phyloP scores from a whole-genome alignment of 176 grass and related monocot species.

The Carex pumila region DNA sequence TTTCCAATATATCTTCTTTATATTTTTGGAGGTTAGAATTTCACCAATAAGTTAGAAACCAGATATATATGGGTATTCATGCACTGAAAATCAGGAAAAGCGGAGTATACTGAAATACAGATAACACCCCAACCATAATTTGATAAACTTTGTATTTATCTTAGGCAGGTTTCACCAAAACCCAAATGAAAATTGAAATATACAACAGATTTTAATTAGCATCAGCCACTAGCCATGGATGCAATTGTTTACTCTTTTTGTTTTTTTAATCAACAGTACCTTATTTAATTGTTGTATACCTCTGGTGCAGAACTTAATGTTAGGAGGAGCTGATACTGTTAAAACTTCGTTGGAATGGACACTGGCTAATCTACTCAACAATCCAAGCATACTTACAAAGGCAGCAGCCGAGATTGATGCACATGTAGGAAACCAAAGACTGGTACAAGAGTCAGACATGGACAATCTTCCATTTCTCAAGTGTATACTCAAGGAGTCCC shows the following conservation, averaged over 20 bases:
- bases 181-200: not conserved
- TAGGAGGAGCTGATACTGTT: slow-evolving; percentile 19
- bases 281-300: not conserved
- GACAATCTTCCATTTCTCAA: slow-evolving; percentile 25
- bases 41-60: not conserved
- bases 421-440: slow-evolving; percentile 9
- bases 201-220: not conserved
- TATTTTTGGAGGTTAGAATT: not conserved
- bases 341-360: slow-evolving; percentile 23
- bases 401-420: slow-evolving; percentile 19
- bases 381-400: slow-evolving; percentile 7
- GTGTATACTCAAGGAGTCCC: slow-evolving; percentile 19
- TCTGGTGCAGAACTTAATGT: not conserved
- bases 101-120: not conserved
- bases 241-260: not conserved
- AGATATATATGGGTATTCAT: not conserved
- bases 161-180: not conserved
- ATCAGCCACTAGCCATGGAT: not conserved
- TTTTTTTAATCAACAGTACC: not conserved
- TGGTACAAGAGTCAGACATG: slow-evolving; percentile 23
- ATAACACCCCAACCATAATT: not conserved
- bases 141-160: not conserved
- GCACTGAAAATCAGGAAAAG: not conserved
- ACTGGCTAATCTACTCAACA: slow-evolving; percentile 22
- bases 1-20: not conserved